phyloP scores from a whole-genome alignment of 2,329 filamentous ascomycete species.

The Fusarium sacchari region DNA sequence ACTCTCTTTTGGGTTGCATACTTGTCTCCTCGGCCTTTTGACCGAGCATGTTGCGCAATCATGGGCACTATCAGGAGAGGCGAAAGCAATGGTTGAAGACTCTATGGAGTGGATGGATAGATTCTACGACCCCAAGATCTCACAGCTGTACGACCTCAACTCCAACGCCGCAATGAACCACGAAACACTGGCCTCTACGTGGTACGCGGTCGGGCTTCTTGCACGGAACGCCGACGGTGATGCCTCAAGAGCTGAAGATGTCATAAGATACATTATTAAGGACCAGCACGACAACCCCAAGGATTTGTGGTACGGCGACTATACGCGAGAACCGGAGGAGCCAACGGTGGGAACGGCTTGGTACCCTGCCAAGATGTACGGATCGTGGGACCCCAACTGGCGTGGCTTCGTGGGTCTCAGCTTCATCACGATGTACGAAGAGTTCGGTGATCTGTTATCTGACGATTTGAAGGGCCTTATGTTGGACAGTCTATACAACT shows the following conservation, averaged over 20 bases:
- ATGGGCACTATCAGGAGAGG: conserved; percentile 14
- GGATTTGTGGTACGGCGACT: conserved; percentile 22
- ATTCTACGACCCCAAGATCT: conserved; percentile 36
- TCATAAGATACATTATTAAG: conserved; percentile 17
- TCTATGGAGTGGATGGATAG: conserved; percentile 28
- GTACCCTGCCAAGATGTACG: conserved; percentile 17
- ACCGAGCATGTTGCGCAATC: background rate
- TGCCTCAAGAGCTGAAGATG: conserved; percentile 1
- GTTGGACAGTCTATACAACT: conserved; percentile 11
- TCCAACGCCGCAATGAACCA: conserved; percentile 14
- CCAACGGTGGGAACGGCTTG: conserved; percentile 11
- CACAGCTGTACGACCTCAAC: conserved; percentile 17
- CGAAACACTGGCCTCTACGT: conserved; percentile 14
- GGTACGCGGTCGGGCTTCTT: conserved; percentile 22
- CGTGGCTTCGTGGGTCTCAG: conserved; percentile 16
- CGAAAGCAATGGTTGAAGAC: conserved; percentile 22
- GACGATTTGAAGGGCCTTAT: conserved; percentile 3
- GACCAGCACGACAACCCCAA: conserved; percentile 7
- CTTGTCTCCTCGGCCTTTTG: conserved; percentile 1
- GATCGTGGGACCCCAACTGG: conserved; percentile 25
- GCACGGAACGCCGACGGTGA: conserved; percentile 10
- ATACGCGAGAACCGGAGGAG: conserved; percentile 14
- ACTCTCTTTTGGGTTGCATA: background rate
- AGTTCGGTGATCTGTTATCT: conserved; percentile 6
- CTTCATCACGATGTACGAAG: conserved; percentile 25